Percentiles rank a stretch among this genome's conserved stretches.
Conservation (phyloP, 305 asterid genomes). For the Petunia hybrid region DNA sequence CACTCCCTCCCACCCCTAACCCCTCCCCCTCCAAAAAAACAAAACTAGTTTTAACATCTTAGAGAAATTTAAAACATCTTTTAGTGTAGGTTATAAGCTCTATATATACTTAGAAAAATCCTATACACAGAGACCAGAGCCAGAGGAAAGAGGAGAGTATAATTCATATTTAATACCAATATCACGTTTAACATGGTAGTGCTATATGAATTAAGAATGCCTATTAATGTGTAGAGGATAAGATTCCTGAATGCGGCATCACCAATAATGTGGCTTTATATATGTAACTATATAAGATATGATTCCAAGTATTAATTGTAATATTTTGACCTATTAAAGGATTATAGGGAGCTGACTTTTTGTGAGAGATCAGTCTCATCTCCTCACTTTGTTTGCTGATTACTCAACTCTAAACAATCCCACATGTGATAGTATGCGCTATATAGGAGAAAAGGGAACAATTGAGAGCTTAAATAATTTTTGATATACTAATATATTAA, state of each 20-base stretch:
- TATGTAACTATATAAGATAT: not conserved
- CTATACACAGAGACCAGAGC: no score
- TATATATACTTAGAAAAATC: no score
- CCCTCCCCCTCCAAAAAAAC: not conserved
- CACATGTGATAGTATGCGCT: not conserved
- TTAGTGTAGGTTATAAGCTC: no score
- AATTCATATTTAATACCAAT: not conserved
- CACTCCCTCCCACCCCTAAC: not conserved
- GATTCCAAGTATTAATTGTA: conserved; percentile 4
- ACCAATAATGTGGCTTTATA: not conserved
- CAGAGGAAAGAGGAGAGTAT: not conserved
- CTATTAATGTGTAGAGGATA: not conserved
- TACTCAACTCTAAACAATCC: not conserved
- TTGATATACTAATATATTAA: no score
- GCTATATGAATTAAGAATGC: not conserved
- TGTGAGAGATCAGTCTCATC: conserved; percentile 11
- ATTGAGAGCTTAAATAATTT: not conserved
- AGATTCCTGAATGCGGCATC: not conserved
- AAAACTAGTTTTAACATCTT: not conserved
- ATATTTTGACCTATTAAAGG: not conserved
- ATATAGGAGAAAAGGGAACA: not conserved
- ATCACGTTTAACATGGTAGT: not conserved
- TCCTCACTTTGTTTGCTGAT: not conserved
- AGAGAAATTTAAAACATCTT: not conserved
- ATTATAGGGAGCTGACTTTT: not conserved